Evolutionary conservation across 371 early-diverging fungal species (phyloP), one percentile per base, ranked within the genome.

Genomic region (Pancytospora philotis): DNA sequence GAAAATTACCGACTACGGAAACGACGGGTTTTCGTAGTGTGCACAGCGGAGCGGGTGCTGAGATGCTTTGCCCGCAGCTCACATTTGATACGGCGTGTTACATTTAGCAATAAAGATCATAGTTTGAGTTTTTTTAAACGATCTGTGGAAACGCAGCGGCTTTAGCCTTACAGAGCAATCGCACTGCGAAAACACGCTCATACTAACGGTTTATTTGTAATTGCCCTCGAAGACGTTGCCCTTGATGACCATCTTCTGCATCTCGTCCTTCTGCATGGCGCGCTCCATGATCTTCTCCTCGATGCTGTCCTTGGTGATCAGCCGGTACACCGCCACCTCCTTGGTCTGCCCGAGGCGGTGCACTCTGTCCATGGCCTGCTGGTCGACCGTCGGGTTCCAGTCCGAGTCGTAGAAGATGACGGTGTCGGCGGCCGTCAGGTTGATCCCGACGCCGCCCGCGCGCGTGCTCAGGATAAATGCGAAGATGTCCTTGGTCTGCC

Each of bases 181-280:
- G n/a, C n/a, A n/a, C n/a, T n/a, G n/a, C n/a, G n/a, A n/a, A n/a
- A n/a, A n/a, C n/a, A n/a, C n/a, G n/a, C n/a, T n/a, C n/a, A n/a
- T n/a, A n/a, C n/a, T n/a, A n/a, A n/a, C n/a, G n/a, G n/a, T n/a
- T n/a, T n/a, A 45, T 45, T 22, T 22, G 22, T 45, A 45, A 16
- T 45, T 16, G 27, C 75, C 75, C 68, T 71, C 62, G 69, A 79
- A 79, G 19, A 71, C 59, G 28, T 71, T 90, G 35, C 91, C 91
- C 25, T 90, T 86, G 67, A 95, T 92, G 51, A 95, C 92, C 28
- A 92, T 90, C 69, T 89, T 90, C 80, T 95, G 93, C 48, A 95
- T 91, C 78, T 91, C 89, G 75, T 89, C 91, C 83, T 95, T 95
- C 73, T 89, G 88, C 71, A 86, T 86, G 1, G 93, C 93, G 52